These are phyloP conservation scores for Lachnellula subtilissima DNA, from an alignment of 2,329 filamentous ascomycete genomes.

Conservation along the genomic window DNA sequence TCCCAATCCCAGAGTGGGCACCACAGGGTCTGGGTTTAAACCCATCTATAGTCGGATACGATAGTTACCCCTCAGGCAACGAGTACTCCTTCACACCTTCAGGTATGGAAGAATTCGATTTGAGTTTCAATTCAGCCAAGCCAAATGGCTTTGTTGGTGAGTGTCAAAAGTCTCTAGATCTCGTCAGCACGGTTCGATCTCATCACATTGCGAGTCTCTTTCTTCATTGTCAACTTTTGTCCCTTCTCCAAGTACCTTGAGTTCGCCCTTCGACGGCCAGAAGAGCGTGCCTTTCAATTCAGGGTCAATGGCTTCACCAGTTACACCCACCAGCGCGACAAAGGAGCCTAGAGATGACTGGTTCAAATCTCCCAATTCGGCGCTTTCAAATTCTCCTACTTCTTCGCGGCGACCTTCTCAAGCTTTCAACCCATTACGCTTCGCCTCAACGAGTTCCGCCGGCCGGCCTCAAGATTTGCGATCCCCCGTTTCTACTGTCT, in stretches of 20 bases:
- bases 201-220: slow-evolving; percentile 21
- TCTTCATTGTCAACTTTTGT: slow-evolving; percentile 28
- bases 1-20: slow-evolving; percentile 29
- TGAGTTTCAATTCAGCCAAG: slow-evolving; percentile 37
- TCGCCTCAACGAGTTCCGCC: slow-evolving; percentile 20
- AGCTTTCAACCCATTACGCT: slow-evolving; percentile 19
- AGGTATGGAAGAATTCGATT: slow-evolving; percentile 34
- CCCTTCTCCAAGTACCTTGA: slow-evolving; percentile 21
- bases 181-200: slow-evolving; percentile 27
- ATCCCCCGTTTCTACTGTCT: slow-evolving; percentile 20
- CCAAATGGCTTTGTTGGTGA: slow-evolving; percentile 42
- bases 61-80: slow-evolving; percentile 23
- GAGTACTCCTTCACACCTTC: slow-evolving; percentile 28
- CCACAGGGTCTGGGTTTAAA: slow-evolving; percentile 26
- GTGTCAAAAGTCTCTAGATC: slow-evolving; percentile 36
- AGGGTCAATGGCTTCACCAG: slow-evolving; percentile 25
- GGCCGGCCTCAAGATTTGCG: slow-evolving; percentile 20
- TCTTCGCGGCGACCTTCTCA: slow-evolving; percentile 25
- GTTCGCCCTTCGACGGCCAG: neutral
- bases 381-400: slow-evolving; percentile 31
- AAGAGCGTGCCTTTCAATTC: slow-evolving; percentile 5
- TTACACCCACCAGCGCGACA: slow-evolving; percentile 22
- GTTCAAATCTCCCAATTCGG: slow-evolving; percentile 35
- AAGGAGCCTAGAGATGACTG: slow-evolving; percentile 18
- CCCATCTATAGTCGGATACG: slow-evolving; percentile 30